Percentiles rank a stretch among this genome's conserved stretches.
Conservation (phyloP, 768 basidiomycete genomes). For the Naganishia randhawae region DNA sequence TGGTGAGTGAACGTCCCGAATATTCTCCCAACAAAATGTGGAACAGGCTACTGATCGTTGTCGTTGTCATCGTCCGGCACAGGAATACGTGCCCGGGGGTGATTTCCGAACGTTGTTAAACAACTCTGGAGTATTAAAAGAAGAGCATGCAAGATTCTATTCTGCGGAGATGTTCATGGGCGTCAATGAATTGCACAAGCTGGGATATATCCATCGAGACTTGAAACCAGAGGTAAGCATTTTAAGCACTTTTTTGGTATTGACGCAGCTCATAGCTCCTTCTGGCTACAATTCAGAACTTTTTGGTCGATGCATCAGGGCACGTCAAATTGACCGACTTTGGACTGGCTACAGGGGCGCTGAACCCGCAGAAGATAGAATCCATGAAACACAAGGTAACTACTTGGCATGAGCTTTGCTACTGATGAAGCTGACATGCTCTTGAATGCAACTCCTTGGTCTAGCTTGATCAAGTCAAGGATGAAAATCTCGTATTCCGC, state of each 20-base stretch:
- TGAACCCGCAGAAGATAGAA: slow-evolving; percentile 91
- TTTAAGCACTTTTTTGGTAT: not conserved
- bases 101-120: slow-evolving; percentile 97
- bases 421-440: not conserved
- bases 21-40: not conserved
- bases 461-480: slow-evolving; percentile 93
- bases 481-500: slow-evolving; percentile 79
- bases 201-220: slow-evolving; percentile 97
- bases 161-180: slow-evolving; percentile 96
- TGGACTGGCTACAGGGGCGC: slow-evolving; percentile 89
- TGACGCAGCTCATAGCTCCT: not conserved
- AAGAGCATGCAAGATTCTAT: slow-evolving; percentile 94
- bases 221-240: slow-evolving; percentile 83
- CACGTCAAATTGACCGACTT: slow-evolving; percentile 93
- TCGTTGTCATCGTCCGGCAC: slow-evolving; percentile 10
- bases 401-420: slow-evolving; percentile 24
- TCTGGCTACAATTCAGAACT: slow-evolving; percentile 62
- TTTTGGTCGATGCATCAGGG: slow-evolving; percentile 88
- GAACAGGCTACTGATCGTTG: not conserved
- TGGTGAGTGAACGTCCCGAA: slow-evolving; percentile 54
- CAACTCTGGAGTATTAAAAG: slow-evolving; percentile 94
- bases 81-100: slow-evolving; percentile 94
- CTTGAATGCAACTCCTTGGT: slow-evolving; percentile 2
- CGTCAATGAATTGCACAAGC: slow-evolving; percentile 89
- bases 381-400: slow-evolving; percentile 83